Conservation (phyloP, 306 rosid genomes). For the Echinosophora koreensis region DNA sequence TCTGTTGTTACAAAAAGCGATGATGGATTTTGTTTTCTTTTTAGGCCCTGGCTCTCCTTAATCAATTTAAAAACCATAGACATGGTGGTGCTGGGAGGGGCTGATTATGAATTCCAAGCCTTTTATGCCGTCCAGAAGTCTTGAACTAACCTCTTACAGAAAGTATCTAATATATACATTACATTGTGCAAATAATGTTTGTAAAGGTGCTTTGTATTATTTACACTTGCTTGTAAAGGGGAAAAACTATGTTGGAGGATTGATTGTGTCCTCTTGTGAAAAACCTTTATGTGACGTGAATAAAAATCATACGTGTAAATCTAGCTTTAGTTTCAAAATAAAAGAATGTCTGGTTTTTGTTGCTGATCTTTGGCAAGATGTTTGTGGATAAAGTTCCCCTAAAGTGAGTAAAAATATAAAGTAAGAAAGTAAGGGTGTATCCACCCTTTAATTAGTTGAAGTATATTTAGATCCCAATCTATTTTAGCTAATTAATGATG, state of each 20-base stretch:
- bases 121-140: constrained; percentile 40
- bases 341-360: constrained; percentile 24
- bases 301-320: constrained; percentile 44
- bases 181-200: constrained; percentile 56
- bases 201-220: constrained; percentile 41
- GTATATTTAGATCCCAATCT: too few relatives aligned
- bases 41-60: constrained; percentile 88
- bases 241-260: constrained; percentile 49
- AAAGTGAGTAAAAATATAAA: too few relatives aligned
- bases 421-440: too few relatives aligned
- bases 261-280: constrained; percentile 49
- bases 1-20: background rate
- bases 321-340: constrained; percentile 27
- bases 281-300: constrained; percentile 31
- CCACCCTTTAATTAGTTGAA: too few relatives aligned
- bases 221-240: constrained; percentile 50
- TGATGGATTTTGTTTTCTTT: constrained; percentile 31
- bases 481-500: too few relatives aligned
- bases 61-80: constrained; percentile 78
- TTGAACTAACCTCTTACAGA: constrained; percentile 49
- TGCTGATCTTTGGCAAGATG: constrained; percentile 21
- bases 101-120: constrained; percentile 49
- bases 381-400: background rate
- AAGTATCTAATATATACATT: constrained; percentile 43
- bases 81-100: constrained; percentile 82